phyloP scores from a whole-genome alignment of 83 land plant genomes.

The Picea engelmannii region DNA sequence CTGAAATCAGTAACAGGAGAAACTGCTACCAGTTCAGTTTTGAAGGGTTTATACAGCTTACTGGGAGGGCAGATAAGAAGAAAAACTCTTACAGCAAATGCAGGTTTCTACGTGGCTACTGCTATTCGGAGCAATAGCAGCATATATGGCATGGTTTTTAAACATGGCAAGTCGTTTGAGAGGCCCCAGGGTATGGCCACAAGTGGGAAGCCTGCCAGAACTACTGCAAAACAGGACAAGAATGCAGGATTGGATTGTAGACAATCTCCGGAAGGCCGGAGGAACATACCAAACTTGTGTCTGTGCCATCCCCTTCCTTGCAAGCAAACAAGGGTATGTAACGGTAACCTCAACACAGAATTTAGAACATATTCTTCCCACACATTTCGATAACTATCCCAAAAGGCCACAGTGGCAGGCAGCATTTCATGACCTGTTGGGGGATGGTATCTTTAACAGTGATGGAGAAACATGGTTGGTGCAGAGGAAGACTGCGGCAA shows the following conservation, averaged over 20 bases:
- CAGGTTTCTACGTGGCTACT: slow-evolving; percentile 10
- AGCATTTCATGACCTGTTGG: slow-evolving; percentile 60
- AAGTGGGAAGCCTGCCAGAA: slow-evolving; percentile 60
- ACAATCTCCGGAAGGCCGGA: slow-evolving; percentile 51
- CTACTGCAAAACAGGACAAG: slow-evolving; percentile 44
- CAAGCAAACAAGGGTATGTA: slow-evolving; percentile 43
- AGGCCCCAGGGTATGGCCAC: slow-evolving; percentile 60
- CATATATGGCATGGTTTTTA: slow-evolving; percentile 51
- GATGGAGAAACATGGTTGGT: slow-evolving; percentile 62
- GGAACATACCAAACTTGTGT: slow-evolving; percentile 66
- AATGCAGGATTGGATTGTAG: slow-evolving; percentile 62
- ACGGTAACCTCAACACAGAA: slow-evolving; percentile 65
- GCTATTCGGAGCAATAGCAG: slow-evolving; percentile 21
- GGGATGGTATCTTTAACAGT: slow-evolving; percentile 53
- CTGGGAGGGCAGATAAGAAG: neutral
- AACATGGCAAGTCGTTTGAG: slow-evolving; percentile 30
- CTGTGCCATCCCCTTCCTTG: slow-evolving; percentile 41
- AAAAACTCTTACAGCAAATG: neutral
- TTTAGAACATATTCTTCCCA: neutral
- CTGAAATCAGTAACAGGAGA: no score
- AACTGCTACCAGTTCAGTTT: no score
- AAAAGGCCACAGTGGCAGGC: slow-evolving; percentile 60
- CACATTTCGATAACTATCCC: slow-evolving; percentile 65
- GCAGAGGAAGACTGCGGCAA: slow-evolving; percentile 58
- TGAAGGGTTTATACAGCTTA: neutral